Base-by-base conservation (phyloP, 1,284 basidiomycete species). In the Gymnopus androsaceus region DNA sequence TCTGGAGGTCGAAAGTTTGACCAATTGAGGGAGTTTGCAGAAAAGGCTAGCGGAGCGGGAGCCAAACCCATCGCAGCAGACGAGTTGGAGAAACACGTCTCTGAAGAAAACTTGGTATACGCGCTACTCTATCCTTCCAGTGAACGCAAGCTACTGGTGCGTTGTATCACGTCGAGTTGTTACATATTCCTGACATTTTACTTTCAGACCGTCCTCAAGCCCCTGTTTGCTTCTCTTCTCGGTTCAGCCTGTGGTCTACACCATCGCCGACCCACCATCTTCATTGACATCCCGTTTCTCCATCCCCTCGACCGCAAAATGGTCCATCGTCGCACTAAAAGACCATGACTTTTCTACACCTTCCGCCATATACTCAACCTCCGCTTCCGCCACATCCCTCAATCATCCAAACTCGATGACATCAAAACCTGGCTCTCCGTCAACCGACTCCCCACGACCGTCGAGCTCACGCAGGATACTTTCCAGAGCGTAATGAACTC, bases 401-500 rank as follows among this genome's bases (percentile, higher is more conserved):
- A n/a, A 28, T 9, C 25, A 41, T 17, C 37, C n/a, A 21, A 37
- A 25, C n/a, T 36, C 9, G 34, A 76, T 0, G 66, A 80, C 0
- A 66, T 72, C 8, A 63, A 70, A 1, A 54, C 69, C 8, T 94
- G 89, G 84, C 72, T 94, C 19, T 65, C 83, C 7, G 67, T 72
- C 1, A 81, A 95, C 67, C 84, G 87, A 36, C 80, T 92, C 25
- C 92, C 92, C 0, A 83, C 82, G 1, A 72, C 83, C 3, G 66
- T 84, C 15, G 87, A 94, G 66, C 81, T 97, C 31, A 84, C 82
- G 9, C 80, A 84, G 34, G 84, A 85, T 52, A 86, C 85, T 4
- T 94, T 94, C 78, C 83, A 89, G 59, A 78, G 80, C 21, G 81
- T 96, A 36, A 93, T 96, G 91, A 87, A 88, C 56, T 85, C 87